These are phyloP conservation scores for Aureobasidium sp. DNA, from an alignment of 2,329 filamentous ascomycete species.

Conservation along the genomic window DNA sequence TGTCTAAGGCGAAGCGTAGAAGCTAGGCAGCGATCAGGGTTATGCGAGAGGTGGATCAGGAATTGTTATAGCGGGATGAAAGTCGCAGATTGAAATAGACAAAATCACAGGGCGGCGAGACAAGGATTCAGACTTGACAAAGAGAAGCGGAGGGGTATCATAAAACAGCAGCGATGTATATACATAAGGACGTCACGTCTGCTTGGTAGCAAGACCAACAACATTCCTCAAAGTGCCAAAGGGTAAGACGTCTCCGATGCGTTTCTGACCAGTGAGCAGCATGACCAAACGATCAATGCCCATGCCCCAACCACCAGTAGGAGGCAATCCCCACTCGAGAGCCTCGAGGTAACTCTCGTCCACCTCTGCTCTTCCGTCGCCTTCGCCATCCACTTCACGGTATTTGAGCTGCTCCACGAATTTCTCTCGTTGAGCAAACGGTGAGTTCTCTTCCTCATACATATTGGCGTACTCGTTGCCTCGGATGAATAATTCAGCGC, in stretches of 20 bases:
- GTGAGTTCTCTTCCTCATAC: slow-evolving; percentile 97
- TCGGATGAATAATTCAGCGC: slow-evolving; percentile 37
- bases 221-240: slow-evolving; percentile 75
- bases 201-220: slow-evolving; percentile 30
- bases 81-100: background rate
- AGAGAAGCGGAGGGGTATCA: slow-evolving; percentile 6
- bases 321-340: slow-evolving; percentile 83
- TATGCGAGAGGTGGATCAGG: too few species aligned
- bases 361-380: slow-evolving; percentile 43
- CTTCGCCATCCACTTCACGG: slow-evolving; percentile 35
- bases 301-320: slow-evolving; percentile 94
- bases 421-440: slow-evolving; percentile 76
- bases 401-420: slow-evolving; percentile 54
- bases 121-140: background rate
- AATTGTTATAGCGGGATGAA: background rate
- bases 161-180: background rate
- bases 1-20: background rate
- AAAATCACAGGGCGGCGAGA: background rate
- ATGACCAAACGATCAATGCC: slow-evolving; percentile 88
- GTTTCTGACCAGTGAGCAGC: slow-evolving; percentile 71
- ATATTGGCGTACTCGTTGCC: slow-evolving; percentile 86
- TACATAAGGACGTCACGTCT: background rate
- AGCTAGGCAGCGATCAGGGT: background rate
- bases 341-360: slow-evolving; percentile 82
- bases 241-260: slow-evolving; percentile 78